A percentile compares a stretch with the other conserved stretches of the same genome.
Conservation (phyloP, 2,329 filamentous ascomycete genomes). For the Aspergillus neotritici region DNA sequence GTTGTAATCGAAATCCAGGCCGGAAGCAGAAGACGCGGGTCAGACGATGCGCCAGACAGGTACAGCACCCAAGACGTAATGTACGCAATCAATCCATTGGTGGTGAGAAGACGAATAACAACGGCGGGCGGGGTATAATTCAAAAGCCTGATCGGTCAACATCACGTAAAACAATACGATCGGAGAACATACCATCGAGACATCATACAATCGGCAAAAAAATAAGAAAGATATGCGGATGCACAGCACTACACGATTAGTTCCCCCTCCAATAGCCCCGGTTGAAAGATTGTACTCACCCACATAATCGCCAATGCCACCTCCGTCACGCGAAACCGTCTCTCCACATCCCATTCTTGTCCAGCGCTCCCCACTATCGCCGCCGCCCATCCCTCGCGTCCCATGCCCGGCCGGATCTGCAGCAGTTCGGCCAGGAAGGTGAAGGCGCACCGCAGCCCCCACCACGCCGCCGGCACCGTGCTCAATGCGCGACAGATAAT, state of each 20-base stretch:
- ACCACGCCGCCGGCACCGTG: slow-evolving; percentile 64
- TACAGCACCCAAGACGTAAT: slow-evolving; percentile 67
- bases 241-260: slow-evolving; percentile 58
- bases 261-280: slow-evolving; percentile 20
- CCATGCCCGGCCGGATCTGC: slow-evolving; percentile 40
- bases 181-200: slow-evolving; percentile 60
- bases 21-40: slow-evolving; percentile 65
- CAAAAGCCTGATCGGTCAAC: slow-evolving; percentile 56
- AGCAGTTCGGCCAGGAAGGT: slow-evolving; percentile 63
- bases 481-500: slow-evolving; percentile 68
- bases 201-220: slow-evolving; percentile 81
- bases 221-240: slow-evolving; percentile 72
- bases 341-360: slow-evolving; percentile 42
- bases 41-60: slow-evolving; percentile 63
- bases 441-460: slow-evolving; percentile 63
- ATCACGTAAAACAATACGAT: neutral
- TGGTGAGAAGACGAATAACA: slow-evolving; percentile 70
- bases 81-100: slow-evolving; percentile 69
- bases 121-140: slow-evolving; percentile 75
- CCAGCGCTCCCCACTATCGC: slow-evolving; percentile 34
- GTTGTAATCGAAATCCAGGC: slow-evolving; percentile 75
- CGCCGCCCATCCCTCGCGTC: slow-evolving; percentile 37
- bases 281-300: slow-evolving; percentile 47
- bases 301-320: slow-evolving; percentile 67
- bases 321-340: slow-evolving; percentile 58